Evolutionary conservation across 2,329 filamentous ascomycete species (phyloP), one percentile per base, ranked within the genome.

Genomic region (Ophiostoma ulmi): DNA sequence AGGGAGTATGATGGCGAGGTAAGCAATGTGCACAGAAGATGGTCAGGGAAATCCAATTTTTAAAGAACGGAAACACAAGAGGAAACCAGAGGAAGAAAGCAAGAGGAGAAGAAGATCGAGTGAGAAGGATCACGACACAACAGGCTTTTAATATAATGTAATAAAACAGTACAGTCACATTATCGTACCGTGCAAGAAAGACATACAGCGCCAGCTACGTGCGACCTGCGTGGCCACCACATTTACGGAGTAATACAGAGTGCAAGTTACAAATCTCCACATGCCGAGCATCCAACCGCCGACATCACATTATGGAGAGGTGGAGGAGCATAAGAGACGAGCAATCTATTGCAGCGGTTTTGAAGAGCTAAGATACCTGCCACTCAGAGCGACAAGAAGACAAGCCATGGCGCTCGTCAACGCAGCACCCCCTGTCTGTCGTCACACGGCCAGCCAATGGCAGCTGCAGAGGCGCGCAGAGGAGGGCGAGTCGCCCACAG

Each of bases 371-470:
- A 69, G 69, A 69, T n/a, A 67, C 69, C 35, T 66, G 35, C 70
- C 69, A 73, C 48, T 73, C 65, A 73, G 44, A 72, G 71, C 41
- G 69, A 66, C 48, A 63, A 69, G 70, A 58, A 26, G 52, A 58
- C 17, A 10, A 31, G 52, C 52, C 35, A 61, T 35, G 58, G 36
- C 20, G 22, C 65, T 31, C 36, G n/a, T 26, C 64, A 41, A 66
- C 38, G n/a, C n/a, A 58, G 17, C 69, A 61, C 68, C 68, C 68
- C 71, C 70, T 74, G 70, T 69, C 67, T 61, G 55, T 66, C 72
- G 35, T 71, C 73, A 70, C 67, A 71, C n/a, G 22, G 14, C 70
- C 48, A 70, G 69, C 73, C 72, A 72, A 70, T 73, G 44, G 36
- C 38, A 67, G 65, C 39, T 26, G 39, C 55, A 64, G 64, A 2